A percentile compares a stretch with the other conserved stretches of the same genome.
Conservation (phyloP, 805 yeast genomes). For the Isabelozyma pseudorhagii region DNA sequence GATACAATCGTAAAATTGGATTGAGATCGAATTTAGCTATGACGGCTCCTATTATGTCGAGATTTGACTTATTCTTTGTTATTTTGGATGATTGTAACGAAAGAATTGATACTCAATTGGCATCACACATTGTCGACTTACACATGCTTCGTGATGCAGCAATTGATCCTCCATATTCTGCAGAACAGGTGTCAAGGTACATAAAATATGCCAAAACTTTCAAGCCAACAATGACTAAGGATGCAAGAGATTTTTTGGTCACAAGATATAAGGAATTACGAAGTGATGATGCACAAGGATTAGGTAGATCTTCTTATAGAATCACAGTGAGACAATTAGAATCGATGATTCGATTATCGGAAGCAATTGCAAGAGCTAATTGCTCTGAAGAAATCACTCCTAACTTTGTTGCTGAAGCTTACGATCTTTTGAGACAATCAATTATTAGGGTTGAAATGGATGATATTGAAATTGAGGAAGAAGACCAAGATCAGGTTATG, state of each 20-base stretch:
- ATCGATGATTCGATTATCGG: conserved; percentile 87
- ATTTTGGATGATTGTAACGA: conserved; percentile 94
- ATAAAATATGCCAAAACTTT: conserved; percentile 90
- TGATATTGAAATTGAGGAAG: conserved; percentile 84
- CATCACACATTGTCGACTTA: conserved; percentile 86
- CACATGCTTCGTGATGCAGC: conserved; percentile 92
- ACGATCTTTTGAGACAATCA: conserved; percentile 82
- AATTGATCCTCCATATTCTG: conserved; percentile 81
- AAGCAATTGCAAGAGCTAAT: conserved; percentile 96
- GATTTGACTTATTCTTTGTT: conserved; percentile 94
- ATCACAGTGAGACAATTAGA: conserved; percentile 97
- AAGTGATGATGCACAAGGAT: conserved; percentile 86
- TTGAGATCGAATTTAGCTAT: conserved; percentile 83
- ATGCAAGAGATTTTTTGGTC: conserved; percentile 75
- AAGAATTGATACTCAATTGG: conserved; percentile 81
- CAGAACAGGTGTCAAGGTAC: conserved; percentile 84
- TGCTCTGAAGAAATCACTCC: conserved; percentile 87
- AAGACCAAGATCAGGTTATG: conserved; percentile 24
- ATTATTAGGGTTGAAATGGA: conserved; percentile 93
- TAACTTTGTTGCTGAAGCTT: conserved; percentile 88
- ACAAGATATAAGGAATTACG: conserved; percentile 80
- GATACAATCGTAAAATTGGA: conserved; percentile 85
- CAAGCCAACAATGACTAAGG: conserved; percentile 82
- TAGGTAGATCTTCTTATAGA: conserved; percentile 81
- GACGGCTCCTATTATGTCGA: conserved; percentile 99